Evolutionary conservation across 345 rosid genomes (phyloP).

Genomic region (Lepidium aucheri): DNA sequence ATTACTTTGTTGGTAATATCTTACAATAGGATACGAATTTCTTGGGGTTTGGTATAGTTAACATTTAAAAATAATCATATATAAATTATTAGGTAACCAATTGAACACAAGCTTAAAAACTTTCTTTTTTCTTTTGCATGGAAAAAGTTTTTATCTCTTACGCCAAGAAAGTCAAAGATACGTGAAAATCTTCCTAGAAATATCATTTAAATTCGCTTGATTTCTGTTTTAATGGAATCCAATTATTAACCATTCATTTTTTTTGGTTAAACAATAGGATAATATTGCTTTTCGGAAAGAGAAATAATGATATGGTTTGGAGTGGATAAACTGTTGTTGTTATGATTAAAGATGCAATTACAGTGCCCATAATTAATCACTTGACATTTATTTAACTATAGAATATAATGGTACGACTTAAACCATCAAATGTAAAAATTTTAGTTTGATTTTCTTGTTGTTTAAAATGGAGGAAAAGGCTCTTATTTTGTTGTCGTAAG

Average conservation of each 20-base stretch:
- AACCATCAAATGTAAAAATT: background rate
- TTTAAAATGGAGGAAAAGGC: background rate
- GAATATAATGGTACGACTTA: background rate
- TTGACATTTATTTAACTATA: background rate
- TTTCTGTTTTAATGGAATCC: background rate
- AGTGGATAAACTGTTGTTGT: slow-evolving; percentile 22
- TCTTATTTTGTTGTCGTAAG: background rate
- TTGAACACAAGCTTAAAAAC: slow-evolving; percentile 1
- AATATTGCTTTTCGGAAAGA: slow-evolving; percentile 13
- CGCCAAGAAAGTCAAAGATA: slow-evolving; percentile 26
- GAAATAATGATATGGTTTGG: slow-evolving; percentile 18
- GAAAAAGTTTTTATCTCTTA: slow-evolving; percentile 3
- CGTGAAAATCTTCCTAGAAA: background rate
- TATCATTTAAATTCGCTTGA: slow-evolving; percentile 1
- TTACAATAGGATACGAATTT: slow-evolving; percentile 23
- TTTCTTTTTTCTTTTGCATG: background rate
- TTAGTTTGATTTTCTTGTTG: background rate
- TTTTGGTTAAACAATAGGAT: background rate
- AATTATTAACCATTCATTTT: slow-evolving; percentile 14
- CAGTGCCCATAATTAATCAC: background rate
- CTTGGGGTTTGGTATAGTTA: slow-evolving; percentile 24
- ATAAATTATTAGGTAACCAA: background rate
- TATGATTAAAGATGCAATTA: slow-evolving; percentile 16
- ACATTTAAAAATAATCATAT: background rate
- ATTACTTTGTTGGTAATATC: slow-evolving; percentile 9